phyloP scores from a whole-genome alignment of 768 basidiomycete genomes.

The Lentinula lateritia region DNA sequence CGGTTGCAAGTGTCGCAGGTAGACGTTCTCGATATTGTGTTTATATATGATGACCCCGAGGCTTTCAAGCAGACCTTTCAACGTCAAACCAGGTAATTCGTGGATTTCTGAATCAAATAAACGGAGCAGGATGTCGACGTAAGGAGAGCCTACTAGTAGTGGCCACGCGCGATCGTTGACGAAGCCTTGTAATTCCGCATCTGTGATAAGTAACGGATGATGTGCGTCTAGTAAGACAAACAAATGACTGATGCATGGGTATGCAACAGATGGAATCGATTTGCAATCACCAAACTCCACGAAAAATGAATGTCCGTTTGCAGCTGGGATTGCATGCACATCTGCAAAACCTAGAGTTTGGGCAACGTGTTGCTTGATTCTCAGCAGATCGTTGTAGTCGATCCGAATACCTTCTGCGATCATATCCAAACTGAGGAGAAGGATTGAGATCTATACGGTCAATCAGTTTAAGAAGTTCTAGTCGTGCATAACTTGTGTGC shows the following conservation, averaged over 20 bases:
- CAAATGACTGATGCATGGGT: constrained; percentile 56
- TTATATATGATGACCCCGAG: constrained; percentile 66
- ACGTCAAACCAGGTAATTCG: constrained; percentile 48
- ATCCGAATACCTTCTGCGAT: constrained; percentile 57
- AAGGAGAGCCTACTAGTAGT: constrained; percentile 55
- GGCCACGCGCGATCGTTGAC: constrained; percentile 34
- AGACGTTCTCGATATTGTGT: constrained; percentile 58
- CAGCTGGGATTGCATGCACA: constrained; percentile 38
- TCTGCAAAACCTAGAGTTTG: constrained; percentile 50
- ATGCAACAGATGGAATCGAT: constrained; percentile 34
- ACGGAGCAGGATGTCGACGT: constrained; percentile 55
- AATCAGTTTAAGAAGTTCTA: constrained; percentile 1
- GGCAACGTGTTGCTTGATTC: constrained; percentile 53
- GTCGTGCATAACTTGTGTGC: constrained; percentile 1
- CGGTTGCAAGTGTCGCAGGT: constrained; percentile 50
- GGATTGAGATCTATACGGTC: constrained; percentile 40
- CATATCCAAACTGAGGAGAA: constrained; percentile 60
- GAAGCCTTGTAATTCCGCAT: constrained; percentile 26
- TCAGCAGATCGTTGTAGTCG: constrained; percentile 46
- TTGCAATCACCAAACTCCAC: constrained; percentile 48
- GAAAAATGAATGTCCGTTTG: constrained; percentile 43
- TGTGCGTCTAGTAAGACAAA: constrained; percentile 56
- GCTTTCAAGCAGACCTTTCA: constrained; percentile 59
- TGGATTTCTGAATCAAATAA: constrained; percentile 38
- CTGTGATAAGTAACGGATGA: constrained; percentile 27